These are phyloP conservation scores for Mycena polygramma DNA, from an alignment of 768 basidiomycete species.

Conservation along the genomic window DNA sequence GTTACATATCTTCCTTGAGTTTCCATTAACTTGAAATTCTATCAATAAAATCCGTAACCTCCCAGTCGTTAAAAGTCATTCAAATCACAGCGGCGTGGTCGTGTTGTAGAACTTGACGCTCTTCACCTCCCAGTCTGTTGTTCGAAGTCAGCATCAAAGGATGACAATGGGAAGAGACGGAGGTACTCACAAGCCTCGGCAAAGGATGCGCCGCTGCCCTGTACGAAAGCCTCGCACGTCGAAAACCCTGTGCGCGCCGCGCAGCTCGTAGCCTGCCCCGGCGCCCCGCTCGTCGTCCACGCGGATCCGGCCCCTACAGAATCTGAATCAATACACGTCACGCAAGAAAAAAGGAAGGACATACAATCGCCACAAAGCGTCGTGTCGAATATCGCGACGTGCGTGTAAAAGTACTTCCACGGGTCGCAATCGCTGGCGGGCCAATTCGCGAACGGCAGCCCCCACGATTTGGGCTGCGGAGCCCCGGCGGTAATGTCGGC, in stretches of 20 bases:
- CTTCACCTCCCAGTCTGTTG: constrained; percentile 84
- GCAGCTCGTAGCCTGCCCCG: constrained; percentile 90
- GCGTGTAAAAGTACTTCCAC: constrained; percentile 81
- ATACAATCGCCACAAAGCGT: constrained; percentile 87
- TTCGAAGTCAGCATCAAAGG: constrained; percentile 13
- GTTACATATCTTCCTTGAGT: too few relatives aligned
- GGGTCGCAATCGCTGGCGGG: constrained; percentile 82
- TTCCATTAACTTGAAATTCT: too few relatives aligned
- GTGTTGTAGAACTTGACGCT: constrained; percentile 75
- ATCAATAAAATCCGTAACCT: too few relatives aligned
- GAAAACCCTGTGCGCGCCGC: constrained; percentile 85
- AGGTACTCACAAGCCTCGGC: constrained; percentile 79
- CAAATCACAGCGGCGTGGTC: constrained; percentile 21
- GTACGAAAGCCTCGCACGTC: constrained; percentile 85
- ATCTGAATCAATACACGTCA: background rate
- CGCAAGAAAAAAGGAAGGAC: background rate
- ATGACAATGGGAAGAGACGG: constrained; percentile 21
- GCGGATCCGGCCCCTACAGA: constrained; percentile 71
- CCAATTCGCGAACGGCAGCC: constrained; percentile 83
- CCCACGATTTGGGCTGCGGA: constrained; percentile 86
- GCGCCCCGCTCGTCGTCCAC: constrained; percentile 81
- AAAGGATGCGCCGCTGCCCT: constrained; percentile 77
- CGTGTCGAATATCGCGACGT: constrained; percentile 87
- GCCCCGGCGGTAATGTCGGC: constrained; percentile 77
- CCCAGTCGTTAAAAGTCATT: background rate